Conservation (phyloP, 2,329 filamentous ascomycete genomes). For the Rutstroemia sp. region DNA sequence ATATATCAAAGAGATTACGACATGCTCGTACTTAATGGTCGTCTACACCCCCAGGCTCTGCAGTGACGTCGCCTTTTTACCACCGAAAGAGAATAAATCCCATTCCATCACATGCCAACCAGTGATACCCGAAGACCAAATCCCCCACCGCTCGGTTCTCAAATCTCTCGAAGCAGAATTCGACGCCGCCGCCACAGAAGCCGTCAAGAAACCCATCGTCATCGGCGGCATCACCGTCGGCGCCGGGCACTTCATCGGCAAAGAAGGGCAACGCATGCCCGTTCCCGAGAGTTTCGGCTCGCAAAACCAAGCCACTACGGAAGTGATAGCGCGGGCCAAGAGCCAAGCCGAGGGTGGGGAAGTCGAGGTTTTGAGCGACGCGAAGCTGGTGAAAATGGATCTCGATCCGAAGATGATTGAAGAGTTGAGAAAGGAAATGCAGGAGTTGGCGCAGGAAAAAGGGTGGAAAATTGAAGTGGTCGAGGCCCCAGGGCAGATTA, state of each 20-base stretch:
- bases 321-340: slow-evolving; percentile 22
- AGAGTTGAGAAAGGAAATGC: slow-evolving; percentile 58
- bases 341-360: slow-evolving; percentile 25
- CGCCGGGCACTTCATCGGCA: slow-evolving; percentile 25
- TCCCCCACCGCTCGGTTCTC: slow-evolving; percentile 27
- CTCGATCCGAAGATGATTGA: slow-evolving; percentile 54
- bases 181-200: slow-evolving; percentile 28
- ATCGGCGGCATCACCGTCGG: slow-evolving; percentile 26
- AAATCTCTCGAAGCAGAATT: slow-evolving; percentile 30
- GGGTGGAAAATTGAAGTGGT: slow-evolving; percentile 78
- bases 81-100: slow-evolving; percentile 56
- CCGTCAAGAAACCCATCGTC: slow-evolving; percentile 28
- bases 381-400: slow-evolving; percentile 61
- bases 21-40: slow-evolving; percentile 67
- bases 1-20: slow-evolving; percentile 66
- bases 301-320: slow-evolving; percentile 48
- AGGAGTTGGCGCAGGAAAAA: slow-evolving; percentile 60
- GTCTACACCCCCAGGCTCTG: slow-evolving; percentile 68
- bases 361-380: slow-evolving; percentile 43
- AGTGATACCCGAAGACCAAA: slow-evolving; percentile 42
- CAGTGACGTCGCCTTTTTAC: slow-evolving; percentile 65
- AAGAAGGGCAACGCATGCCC: slow-evolving; percentile 25
- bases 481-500: slow-evolving; percentile 51
- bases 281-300: slow-evolving; percentile 33
- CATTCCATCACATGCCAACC: slow-evolving; percentile 55